Base-by-base conservation (phyloP, 306 rosid species). In the Betula pendula region DNA sequence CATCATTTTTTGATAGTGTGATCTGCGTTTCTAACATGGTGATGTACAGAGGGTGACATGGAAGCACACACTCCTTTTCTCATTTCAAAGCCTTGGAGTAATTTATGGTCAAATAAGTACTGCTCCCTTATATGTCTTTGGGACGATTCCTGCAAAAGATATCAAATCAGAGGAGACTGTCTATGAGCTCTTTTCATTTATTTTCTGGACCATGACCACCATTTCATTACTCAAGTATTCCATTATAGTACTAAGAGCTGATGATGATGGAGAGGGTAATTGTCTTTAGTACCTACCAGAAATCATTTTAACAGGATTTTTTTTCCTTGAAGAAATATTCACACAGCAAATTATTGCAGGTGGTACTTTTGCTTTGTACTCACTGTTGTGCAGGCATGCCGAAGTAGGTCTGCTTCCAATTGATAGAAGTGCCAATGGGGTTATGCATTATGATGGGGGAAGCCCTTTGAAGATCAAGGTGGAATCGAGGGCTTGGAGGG, bases 81-180 rank as follows among this genome's bases (percentile, higher is more conserved):
- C 96, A 33, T 90, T 89, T 83, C 97, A 92, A 84, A 90, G 90
- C 77, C 80, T 92, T 75, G 97, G 97, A 77, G 87, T 92, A 44
- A 86, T 90, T 76, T 92, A 87, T 80, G 96, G 97, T 63, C 97
- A 92, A 73, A 79, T 92, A 27, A 84, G 93, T 84, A 87, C 93
- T 25, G 92, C 97, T 43, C 97, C 97, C 44, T 79, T 92, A 1
- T 92, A 88, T 70, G 96, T 92, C 12, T 88, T 90, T 72, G 90
- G 85, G 68, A 92, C 93, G 71, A 80, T 92, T 79, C 66, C 31
- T 38, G 40, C 38, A 35, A 19, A 20, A 5, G 84, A 85, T 80
- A 78, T 85, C 68, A 31, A 3, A 51, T 80, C 88, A 0, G 85
- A 83, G 38, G 89, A 88, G 35, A 83, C 84, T 44, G 87, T 85